These are phyloP conservation scores for Hyphodiscus hymeniophilus DNA, from an alignment of 495 filamentous ascomycete species.

Conservation along the genomic window DNA sequence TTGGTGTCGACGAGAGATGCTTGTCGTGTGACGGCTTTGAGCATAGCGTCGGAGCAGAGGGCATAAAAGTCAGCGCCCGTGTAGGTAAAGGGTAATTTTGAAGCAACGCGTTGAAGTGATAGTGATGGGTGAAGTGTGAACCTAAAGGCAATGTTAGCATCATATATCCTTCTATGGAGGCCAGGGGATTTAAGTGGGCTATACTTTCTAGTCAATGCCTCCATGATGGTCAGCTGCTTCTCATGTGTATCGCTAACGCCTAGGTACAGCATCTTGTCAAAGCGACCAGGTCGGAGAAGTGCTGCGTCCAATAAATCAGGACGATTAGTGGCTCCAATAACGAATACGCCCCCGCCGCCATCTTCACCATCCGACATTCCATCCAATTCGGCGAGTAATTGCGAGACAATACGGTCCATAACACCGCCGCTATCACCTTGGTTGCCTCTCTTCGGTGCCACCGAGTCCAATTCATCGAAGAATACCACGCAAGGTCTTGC, in stretches of 20 bases:
- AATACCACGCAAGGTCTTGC: constrained; percentile 97
- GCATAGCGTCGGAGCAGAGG: constrained; percentile 94
- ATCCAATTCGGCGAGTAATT: constrained; percentile 90
- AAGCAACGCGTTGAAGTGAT: constrained; percentile 65
- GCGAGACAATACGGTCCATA: constrained; percentile 97
- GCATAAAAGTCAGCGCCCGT: constrained; percentile 97
- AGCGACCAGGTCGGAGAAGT: constrained; percentile 81
- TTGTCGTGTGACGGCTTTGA: constrained; percentile 93
- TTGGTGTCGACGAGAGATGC: constrained; percentile 78
- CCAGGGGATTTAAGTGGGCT: constrained; percentile 22
- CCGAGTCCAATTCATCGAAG: constrained; percentile 96
- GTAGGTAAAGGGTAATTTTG: constrained; percentile 85
- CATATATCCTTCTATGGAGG: background rate
- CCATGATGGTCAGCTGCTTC: constrained; percentile 89
- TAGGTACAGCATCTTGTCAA: constrained; percentile 98
- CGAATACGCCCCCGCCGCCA: constrained; percentile 83
- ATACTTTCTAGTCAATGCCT: constrained; percentile 88
- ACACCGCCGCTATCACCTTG: constrained; percentile 97
- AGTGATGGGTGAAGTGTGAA: constrained; percentile 74
- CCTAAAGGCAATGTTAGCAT: constrained; percentile 32
- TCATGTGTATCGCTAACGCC: constrained; percentile 95
- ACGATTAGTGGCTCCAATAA: constrained; percentile 93
- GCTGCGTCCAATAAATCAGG: constrained; percentile 92
- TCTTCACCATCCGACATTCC: constrained; percentile 94
- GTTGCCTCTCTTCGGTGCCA: constrained; percentile 94